A percentile compares a stretch with the other conserved stretches of the same genome.
Evolutionary conservation across 169 alveolate species (phyloP).

Genomic region (Pseudocohnilembus persalinus): DNA sequence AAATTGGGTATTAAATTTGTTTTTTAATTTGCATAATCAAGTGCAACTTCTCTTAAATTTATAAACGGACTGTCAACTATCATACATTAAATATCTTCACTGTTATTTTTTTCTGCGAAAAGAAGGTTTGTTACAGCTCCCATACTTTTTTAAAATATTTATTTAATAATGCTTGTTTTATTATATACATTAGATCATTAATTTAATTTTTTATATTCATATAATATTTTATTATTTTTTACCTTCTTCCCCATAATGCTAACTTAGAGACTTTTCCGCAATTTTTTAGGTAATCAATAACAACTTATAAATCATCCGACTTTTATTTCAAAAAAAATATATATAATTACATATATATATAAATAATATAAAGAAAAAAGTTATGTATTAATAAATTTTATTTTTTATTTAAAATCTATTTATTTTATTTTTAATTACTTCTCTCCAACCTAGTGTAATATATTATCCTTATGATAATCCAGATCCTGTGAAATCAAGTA

Average conservation of each 20-base stretch:
- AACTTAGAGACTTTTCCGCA: not conserved
- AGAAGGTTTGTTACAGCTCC: not conserved
- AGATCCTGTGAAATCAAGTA: conserved; percentile 83
- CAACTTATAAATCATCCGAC: not conserved
- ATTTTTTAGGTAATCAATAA: not conserved
- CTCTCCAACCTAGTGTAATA: conserved; percentile 80
- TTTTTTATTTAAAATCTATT: too few relatives aligned
- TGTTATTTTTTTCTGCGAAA: not conserved
- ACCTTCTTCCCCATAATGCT: not conserved
- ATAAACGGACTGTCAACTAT: not conserved
- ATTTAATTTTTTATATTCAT: too few relatives aligned
- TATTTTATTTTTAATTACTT: conserved; percentile 12
- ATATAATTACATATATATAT: not conserved
- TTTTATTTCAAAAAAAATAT: too few relatives aligned
- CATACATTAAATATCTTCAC: not conserved
- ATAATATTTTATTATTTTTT: too few relatives aligned
- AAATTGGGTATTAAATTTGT: not conserved
- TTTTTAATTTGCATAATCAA: not conserved
- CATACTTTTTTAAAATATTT: not conserved
- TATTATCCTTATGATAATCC: conserved; percentile 84
- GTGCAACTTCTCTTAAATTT: not conserved
- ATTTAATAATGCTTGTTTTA: too few relatives aligned
- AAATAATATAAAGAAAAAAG: not conserved
- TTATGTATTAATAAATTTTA: too few relatives aligned
- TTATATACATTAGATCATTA: too few relatives aligned